Evolutionary conservation across 1,139 yeast species (phyloP).

Genomic region (Saccharomyces hybrid): DNA sequence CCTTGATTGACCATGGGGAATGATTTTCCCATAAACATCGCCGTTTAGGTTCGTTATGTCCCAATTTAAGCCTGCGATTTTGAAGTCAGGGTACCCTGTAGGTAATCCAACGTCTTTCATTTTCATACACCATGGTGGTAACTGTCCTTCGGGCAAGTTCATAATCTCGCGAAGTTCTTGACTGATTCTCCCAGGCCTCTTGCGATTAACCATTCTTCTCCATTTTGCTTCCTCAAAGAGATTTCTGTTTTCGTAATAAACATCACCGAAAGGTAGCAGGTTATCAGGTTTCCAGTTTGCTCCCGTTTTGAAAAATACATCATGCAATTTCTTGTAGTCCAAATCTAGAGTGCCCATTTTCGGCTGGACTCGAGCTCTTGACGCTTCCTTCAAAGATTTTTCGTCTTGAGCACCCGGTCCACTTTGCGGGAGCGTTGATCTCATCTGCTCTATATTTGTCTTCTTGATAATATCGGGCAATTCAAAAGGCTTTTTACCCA

Average conservation of each 20-base stretch:
- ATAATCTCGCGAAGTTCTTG: conserved; percentile 54
- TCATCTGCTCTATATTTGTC: conserved; percentile 86
- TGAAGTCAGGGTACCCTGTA: conserved; percentile 65
- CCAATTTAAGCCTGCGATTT: conserved; percentile 47
- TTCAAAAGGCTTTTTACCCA: conserved; percentile 67
- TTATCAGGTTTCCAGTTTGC: conserved; percentile 62
- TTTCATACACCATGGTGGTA: conserved; percentile 76
- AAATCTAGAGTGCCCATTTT: conserved; percentile 81
- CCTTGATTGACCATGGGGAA: conserved; percentile 30
- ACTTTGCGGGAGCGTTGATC: conserved; percentile 40
- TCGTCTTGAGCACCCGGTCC: conserved; percentile 37
- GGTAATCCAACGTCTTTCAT: conserved; percentile 78
- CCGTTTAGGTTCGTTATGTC: conserved; percentile 24
- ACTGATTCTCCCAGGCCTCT: conserved; percentile 66
- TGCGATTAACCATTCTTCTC: conserved; percentile 29
- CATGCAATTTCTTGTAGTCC: conserved; percentile 73
- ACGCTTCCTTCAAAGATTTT: conserved; percentile 59
- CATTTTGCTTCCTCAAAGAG: conserved; percentile 40
- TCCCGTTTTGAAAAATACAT: conserved; percentile 68
- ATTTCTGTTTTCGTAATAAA: conserved; percentile 75
- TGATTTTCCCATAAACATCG: conserved; percentile 32
- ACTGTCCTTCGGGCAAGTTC: conserved; percentile 54
- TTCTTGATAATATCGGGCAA: conserved; percentile 71
- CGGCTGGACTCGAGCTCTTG: conserved; percentile 82
- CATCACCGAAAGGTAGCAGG: conserved; percentile 61